phyloP scores from a whole-genome alignment of 164 flowering plant species.

The Paratinospora sagittata region DNA sequence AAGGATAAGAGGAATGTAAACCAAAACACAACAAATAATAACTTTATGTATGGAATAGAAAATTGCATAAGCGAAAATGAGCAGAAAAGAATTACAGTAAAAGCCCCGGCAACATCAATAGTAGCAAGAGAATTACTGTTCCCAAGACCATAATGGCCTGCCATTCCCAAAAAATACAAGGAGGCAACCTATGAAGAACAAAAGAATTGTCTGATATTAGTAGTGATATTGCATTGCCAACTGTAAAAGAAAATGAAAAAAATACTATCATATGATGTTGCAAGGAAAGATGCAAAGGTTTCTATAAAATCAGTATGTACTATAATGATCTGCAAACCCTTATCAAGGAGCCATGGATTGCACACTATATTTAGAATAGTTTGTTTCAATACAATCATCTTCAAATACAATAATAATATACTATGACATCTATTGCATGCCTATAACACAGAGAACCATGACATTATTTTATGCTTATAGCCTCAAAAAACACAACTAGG shows the following conservation, averaged over 20 bases:
- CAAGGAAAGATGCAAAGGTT: not conserved
- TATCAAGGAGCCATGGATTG: no score
- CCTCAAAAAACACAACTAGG: no score
- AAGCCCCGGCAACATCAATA: constrained; percentile 96
- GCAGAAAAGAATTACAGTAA: constrained; percentile 43
- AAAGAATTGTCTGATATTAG: constrained; percentile 8
- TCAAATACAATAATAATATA: no score
- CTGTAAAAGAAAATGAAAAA: not conserved
- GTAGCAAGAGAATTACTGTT: constrained; percentile 94
- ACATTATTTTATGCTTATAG: no score
- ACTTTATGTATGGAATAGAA: not conserved
- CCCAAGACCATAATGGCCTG: constrained; percentile 92
- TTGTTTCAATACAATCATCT: no score
- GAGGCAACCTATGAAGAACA: constrained; percentile 55
- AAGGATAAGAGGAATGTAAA: not conserved
- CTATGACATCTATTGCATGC: no score
- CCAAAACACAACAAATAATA: not conserved
- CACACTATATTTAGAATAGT: no score
- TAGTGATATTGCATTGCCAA: not conserved
- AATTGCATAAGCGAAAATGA: not conserved
- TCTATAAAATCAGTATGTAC: no score
- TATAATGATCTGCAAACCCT: no score
- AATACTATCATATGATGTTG: not conserved
- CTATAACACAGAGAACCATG: no score
- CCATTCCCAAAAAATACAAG: constrained; percentile 72